These are phyloP conservation scores for Cyberlindnera xylosilytica DNA, from an alignment of 805 yeast genomes.

Conservation along the genomic window DNA sequence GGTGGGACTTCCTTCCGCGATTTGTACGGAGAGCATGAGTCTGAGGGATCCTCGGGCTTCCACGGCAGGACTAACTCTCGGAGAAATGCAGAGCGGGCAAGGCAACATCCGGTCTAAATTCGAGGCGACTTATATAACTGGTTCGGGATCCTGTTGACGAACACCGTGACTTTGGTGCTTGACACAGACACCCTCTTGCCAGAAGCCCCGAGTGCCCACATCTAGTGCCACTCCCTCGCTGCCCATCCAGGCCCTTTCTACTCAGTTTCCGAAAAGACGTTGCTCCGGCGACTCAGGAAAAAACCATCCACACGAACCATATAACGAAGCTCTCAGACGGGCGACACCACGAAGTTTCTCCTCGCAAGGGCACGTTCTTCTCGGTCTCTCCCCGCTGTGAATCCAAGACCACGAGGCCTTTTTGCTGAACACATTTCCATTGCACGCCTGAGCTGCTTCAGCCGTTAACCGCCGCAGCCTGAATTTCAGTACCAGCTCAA, in stretches of 20 bases:
- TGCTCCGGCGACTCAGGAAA: constrained; percentile 1
- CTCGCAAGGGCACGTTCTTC: too few relatives aligned
- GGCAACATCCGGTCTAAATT: neutral
- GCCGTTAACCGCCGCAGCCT: neutral
- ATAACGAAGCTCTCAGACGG: too few relatives aligned
- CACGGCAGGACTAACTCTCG: neutral
- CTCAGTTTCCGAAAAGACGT: neutral
- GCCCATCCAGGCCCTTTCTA: neutral
- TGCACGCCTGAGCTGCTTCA: neutral
- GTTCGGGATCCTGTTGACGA: too few relatives aligned
- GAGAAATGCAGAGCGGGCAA: neutral
- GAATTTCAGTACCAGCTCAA: too few relatives aligned
- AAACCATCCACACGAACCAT: neutral
- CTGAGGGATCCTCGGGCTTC: neutral
- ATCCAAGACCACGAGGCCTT: neutral
- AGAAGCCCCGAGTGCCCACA: too few relatives aligned
- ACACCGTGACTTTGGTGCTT: too few relatives aligned
- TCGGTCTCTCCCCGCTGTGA: neutral
- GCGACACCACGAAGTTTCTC: too few relatives aligned
- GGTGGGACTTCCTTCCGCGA: too few relatives aligned
- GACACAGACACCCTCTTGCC: too few relatives aligned
- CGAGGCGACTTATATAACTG: too few relatives aligned
- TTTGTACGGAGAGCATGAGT: neutral
- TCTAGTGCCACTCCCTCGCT: too few relatives aligned
- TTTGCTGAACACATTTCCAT: neutral